Evolutionary conservation across 1,284 basidiomycete species (phyloP).

Genomic region (Moniliella sp.): DNA sequence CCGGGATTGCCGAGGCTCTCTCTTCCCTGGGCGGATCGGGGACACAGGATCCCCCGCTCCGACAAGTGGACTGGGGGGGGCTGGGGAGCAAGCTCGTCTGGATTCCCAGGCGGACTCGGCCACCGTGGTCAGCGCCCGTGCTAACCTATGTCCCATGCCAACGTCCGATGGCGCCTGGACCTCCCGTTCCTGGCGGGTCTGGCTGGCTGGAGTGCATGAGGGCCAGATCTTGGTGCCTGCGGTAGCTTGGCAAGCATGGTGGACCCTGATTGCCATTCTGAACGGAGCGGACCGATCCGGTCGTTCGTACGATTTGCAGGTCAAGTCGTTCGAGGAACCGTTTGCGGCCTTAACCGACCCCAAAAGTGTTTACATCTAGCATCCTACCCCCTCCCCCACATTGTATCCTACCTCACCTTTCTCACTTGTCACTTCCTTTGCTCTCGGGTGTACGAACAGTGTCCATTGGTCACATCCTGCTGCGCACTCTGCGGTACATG

Average conservation of each 20-base stretch:
- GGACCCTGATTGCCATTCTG: slow-evolving; percentile 24
- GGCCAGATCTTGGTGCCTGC: slow-evolving; percentile 22
- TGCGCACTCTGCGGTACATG: too few species aligned
- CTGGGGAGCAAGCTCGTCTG: slow-evolving; percentile 9
- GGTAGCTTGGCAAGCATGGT: slow-evolving; percentile 28
- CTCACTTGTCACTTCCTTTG: too few species aligned
- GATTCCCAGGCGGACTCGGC: too few species aligned
- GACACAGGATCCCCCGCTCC: too few species aligned
- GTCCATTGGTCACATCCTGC: too few species aligned
- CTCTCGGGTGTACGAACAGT: too few species aligned
- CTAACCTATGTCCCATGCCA: slow-evolving; percentile 18
- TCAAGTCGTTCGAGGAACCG: slow-evolving; percentile 16
- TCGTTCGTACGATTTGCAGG: slow-evolving; percentile 19
- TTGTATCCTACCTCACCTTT: too few species aligned
- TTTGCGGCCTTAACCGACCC: background rate
- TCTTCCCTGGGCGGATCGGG: too few species aligned
- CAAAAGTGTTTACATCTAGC: background rate
- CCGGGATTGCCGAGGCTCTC: too few species aligned
- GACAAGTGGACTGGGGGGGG: too few species aligned
- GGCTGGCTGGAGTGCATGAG: slow-evolving; percentile 12
- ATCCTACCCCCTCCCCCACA: too few species aligned
- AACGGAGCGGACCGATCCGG: slow-evolving; percentile 25
- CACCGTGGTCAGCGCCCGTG: too few species aligned
- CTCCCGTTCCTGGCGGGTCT: slow-evolving; percentile 12
- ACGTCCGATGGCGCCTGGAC: slow-evolving; percentile 12